These are phyloP conservation scores for Theileria orientalis DNA, from an alignment of 169 alveolate genomes.

Conservation along the genomic window DNA sequence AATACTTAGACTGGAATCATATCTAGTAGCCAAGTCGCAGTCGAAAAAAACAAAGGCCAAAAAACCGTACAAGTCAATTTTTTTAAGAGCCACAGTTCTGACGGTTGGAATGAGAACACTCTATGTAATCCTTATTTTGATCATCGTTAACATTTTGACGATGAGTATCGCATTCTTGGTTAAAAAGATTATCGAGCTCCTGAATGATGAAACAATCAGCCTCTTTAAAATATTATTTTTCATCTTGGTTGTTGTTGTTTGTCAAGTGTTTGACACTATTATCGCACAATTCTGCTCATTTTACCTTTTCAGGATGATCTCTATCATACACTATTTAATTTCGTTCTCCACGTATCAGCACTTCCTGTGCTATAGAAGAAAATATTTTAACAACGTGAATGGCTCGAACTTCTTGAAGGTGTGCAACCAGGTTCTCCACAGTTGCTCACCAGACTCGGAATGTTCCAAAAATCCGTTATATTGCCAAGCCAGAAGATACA, in stretches of 20 bases:
- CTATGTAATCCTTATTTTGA: not conserved
- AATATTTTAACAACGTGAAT: not conserved
- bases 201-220: not conserved
- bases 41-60: not conserved
- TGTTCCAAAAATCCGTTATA: too few relatives aligned
- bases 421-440: too few relatives aligned
- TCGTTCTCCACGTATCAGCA: constrained; percentile 44
- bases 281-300: constrained; percentile 16
- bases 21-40: not conserved
- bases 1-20: constrained; percentile 9
- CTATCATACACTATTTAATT: constrained; percentile 24
- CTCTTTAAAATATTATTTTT: not conserved
- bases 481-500: constrained; percentile 49
- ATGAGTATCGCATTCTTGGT: too few relatives aligned
- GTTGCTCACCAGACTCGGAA: too few relatives aligned
- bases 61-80: not conserved
- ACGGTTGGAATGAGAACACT: constrained; percentile 21
- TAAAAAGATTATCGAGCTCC: not conserved
- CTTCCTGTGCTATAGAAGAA: constrained; percentile 35
- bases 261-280: constrained; percentile 4
- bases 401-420: too few relatives aligned
- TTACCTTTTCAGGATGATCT: constrained; percentile 9
- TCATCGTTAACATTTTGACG: not conserved
- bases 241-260: not conserved
- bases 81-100: constrained; percentile 5